A percentile compares a stretch with the other conserved stretches of the same genome.
phyloP scores from a whole-genome alignment of 257 asterid genomes.

The Pogostemon cablin region DNA sequence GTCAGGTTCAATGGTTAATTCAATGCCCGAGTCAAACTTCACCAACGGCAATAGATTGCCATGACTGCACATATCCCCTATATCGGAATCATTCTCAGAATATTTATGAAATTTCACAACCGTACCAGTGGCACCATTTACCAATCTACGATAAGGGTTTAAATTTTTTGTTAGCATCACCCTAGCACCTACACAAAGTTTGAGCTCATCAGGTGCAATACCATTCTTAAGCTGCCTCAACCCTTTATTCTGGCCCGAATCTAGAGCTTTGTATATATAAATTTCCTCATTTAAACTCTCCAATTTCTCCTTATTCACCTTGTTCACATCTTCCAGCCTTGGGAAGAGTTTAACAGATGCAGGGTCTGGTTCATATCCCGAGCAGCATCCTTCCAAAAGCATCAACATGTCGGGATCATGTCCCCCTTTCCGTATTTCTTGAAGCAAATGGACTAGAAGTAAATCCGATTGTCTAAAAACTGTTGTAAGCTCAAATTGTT shows the following conservation, averaged over 20 bases:
- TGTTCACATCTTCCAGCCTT: conserved; percentile 54
- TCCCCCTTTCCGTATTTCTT: conserved; percentile 61
- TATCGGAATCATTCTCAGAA: conserved; percentile 24
- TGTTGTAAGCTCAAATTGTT: conserved; percentile 57
- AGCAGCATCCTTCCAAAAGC: conserved; percentile 59
- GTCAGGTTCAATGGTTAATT: conserved; percentile 51
- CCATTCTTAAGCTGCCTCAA: conserved; percentile 55
- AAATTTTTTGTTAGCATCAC: conserved; percentile 68
- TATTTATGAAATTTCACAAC: conserved; percentile 39
- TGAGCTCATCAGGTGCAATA: conserved; percentile 60
- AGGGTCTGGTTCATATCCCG: conserved; percentile 63
- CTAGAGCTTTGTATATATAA: conserved; percentile 54
- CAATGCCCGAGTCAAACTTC: conserved; percentile 67
- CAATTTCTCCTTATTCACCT: conserved; percentile 52
- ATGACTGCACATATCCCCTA: conserved; percentile 41
- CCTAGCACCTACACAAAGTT: conserved; percentile 66
- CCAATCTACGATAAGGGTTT: conserved; percentile 46
- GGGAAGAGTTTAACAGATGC: conserved; percentile 72
- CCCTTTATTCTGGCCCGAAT: conserved; percentile 49
- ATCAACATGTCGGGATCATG: conserved; percentile 46
- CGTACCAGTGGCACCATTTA: conserved; percentile 81
- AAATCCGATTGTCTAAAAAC: conserved; percentile 70
- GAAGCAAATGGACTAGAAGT: conserved; percentile 55
- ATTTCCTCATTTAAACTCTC: conserved; percentile 44
- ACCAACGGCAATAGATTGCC: conserved; percentile 66